Evolutionary conservation across 805 yeast species (phyloP), one percentile per base, ranked within the genome.

Genomic region (Brettanomyces anomalus): DNA sequence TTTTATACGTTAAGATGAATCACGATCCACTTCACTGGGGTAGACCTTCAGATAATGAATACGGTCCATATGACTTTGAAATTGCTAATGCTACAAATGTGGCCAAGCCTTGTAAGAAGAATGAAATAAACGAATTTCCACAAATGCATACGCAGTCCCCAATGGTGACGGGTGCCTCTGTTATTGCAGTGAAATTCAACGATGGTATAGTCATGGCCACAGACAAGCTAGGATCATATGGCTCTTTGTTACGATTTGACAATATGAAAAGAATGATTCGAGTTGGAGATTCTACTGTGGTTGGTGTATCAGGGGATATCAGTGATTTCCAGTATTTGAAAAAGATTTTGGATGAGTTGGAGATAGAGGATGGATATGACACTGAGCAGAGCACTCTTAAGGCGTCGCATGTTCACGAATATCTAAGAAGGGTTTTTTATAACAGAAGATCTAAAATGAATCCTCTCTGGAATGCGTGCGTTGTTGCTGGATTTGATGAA

Each of bases 11-110:
- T 20, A 42, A 30, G 17, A 93, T 90, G 98, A 85, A 90, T 57
- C 97, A 93, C 86, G 85, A 84, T 71, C 97, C 96, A 49, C 79
- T 72, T 55, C 72, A 74, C 53, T 90, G 98, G 98, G 98, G 97
- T 18, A 85, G 97, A 66, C 97, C 97, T 46, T 71, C 82, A 33
- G 79, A 84, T 59, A 77, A 75, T 36, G 72, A 79, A 1, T 93
- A 93, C 56, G 98, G 98, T 15, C 60, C 68, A 6, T 93, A 89
- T 67, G 85, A 83, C 61, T 71, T 71, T 43, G 63, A 73, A 39
- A 90, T 89, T 54, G 84, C 95, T 39, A 65, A 79, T 49, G 88
- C 88, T 1, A 50, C 50, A 24, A 58, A 45, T 58, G 59, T 43
- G 7, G 49, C 52, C 5, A 35, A 35, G 13, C 28, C 32, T n/a